Evolutionary conservation across 1,139 yeast genomes (phyloP), one percentile per base, ranked within the genome.

Genomic region (Arxiozyma heterogenica): DNA sequence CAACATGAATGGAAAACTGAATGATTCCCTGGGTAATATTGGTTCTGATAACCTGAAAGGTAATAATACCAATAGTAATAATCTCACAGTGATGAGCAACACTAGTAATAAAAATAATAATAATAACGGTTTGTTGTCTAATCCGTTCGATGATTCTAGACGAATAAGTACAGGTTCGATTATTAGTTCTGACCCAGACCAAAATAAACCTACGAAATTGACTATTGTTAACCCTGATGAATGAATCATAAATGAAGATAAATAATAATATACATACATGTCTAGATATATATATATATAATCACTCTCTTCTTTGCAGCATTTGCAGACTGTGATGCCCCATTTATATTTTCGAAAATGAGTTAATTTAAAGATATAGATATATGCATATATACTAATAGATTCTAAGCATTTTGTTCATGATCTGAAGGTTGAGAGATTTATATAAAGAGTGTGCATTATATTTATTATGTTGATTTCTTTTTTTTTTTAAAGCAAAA

Each of bases 141-240:
- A 66, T 50, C 70, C 70, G 45, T 67, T 67, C 54, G 70, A 66
- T 52, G 71, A 67, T 52, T 58, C 67, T 11, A 61, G 68, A 49
- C 58, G 70, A 44, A 60, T 66, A 52, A 65, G 69, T 54, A 59
- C 60, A 44, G 70, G 69, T 1, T 64, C 71, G 1, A 49, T 65
- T 18, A 50, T 63, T 30, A 47, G 59, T 23, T 58, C 59, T 39
- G 59, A 54, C 20, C 50, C 58, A 23, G 55, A 53, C 17, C 53
- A 55, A 12, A 56, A 55, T 22, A 57, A 55, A 22, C 62, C 55
- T 12, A 64, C 65, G 44, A 57, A 59, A n/a, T 54, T 67, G 22
- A 67, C 71, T 4, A 65, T 67, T 22, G 71, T 66, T n/a, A 67
- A 67, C 44, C 71, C 71, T 4, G 71, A 67, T 53, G 65, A 62